These are phyloP conservation scores for Geum urbanum DNA, from an alignment of 306 rosid species.

Conservation along the genomic window DNA sequence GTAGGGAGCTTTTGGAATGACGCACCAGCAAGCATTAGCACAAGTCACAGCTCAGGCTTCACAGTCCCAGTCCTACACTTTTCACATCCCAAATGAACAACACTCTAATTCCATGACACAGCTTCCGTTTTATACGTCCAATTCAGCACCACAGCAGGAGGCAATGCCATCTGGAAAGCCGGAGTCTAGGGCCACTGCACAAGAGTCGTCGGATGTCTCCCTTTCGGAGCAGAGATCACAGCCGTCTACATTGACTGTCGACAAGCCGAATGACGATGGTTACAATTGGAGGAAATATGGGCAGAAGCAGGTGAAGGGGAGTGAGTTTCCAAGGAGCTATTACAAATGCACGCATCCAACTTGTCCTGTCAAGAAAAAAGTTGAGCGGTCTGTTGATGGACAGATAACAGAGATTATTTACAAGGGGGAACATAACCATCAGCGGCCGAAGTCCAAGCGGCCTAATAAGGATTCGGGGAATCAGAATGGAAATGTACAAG, in stretches of 20 bases:
- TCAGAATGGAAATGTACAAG: constrained; percentile 34
- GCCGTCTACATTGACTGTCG: constrained; percentile 39
- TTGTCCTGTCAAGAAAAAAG: constrained; percentile 84
- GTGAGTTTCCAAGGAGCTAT: constrained; percentile 75
- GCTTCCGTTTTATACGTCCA: constrained; percentile 31
- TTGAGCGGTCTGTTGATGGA: constrained; percentile 76
- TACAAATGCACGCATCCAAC: constrained; percentile 65
- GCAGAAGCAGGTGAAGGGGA: constrained; percentile 83
- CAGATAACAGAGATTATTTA: constrained; percentile 68
- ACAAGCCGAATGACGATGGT: constrained; percentile 69
- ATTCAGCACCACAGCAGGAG: constrained; percentile 25
- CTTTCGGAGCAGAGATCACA: constrained; percentile 43
- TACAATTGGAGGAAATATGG: constrained; percentile 86
- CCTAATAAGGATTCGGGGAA: constrained; percentile 40
- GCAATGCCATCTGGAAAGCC: constrained; percentile 23
- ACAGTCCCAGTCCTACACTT: constrained; percentile 32
- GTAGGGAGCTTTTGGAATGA: constrained; percentile 61
- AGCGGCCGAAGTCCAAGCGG: constrained; percentile 53
- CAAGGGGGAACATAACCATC: constrained; percentile 76
- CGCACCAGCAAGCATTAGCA: constrained; percentile 65
- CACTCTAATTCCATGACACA: constrained; percentile 32
- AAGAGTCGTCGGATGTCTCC: constrained; percentile 40
- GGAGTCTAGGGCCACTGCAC: constrained; percentile 12
- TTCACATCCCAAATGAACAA: constrained; percentile 37
- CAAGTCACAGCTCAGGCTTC: constrained; percentile 61